A percentile compares a stretch with the other conserved stretches of the same genome.
These are phyloP conservation scores for Zymoseptoria passerinii DNA, from an alignment of 2,329 filamentous ascomycete species.

Conservation along the genomic window DNA sequence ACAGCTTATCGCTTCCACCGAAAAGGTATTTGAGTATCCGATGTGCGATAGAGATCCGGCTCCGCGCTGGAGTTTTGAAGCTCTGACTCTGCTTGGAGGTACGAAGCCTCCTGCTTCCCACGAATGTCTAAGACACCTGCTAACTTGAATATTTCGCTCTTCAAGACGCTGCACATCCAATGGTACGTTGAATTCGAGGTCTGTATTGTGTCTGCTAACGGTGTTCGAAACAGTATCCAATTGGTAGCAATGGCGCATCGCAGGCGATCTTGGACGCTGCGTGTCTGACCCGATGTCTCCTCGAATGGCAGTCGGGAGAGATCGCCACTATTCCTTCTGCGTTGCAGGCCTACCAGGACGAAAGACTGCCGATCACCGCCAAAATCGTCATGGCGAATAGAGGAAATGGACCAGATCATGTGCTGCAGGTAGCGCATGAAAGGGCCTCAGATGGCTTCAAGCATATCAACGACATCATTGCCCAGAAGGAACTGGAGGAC, in stretches of 20 bases:
- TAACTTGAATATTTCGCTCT: no score
- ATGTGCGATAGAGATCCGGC: conserved; percentile 41
- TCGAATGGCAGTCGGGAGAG: conserved; percentile 10
- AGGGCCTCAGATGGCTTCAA: conserved; percentile 36
- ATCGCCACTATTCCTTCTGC: conserved; percentile 26
- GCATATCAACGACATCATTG: conserved; percentile 30
- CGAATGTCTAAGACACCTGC: no score
- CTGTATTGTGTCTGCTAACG: not conserved
- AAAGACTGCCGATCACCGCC: conserved; percentile 36
- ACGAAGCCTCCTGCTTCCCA: no score
- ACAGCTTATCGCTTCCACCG: conserved; percentile 36
- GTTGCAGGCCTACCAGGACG: conserved; percentile 33
- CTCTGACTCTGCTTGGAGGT: conserved; percentile 32
- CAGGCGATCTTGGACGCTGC: conserved; percentile 41
- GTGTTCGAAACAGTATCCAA: conserved; percentile 28
- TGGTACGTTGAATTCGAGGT: conserved; percentile 13
- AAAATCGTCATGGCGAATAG: conserved; percentile 42
- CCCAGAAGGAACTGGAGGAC: conserved; percentile 19
- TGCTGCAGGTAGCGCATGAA: conserved; percentile 40
- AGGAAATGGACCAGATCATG: conserved; percentile 40
- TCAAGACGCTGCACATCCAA: conserved; percentile 33
- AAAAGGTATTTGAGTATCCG: conserved; percentile 39
- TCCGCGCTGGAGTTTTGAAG: conserved; percentile 33
- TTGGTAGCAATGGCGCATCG: conserved; percentile 38
- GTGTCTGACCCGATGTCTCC: conserved; percentile 30